Evolutionary conservation across 345 rosid species (phyloP).

Genomic region (Toxicodendron radicans): DNA sequence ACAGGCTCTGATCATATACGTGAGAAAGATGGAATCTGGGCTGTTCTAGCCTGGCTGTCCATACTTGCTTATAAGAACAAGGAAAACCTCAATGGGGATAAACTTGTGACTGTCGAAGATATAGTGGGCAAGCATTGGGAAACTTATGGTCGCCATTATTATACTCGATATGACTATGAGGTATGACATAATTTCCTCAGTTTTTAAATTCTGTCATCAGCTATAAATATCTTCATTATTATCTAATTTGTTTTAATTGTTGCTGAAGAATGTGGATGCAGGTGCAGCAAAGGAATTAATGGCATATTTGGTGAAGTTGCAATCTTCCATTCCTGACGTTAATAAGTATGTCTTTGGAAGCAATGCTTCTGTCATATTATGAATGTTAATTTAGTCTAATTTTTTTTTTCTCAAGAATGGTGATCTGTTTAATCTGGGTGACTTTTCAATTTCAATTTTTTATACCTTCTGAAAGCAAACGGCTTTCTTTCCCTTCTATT

Average conservation of each 20-base stretch:
- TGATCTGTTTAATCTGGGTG: not conserved
- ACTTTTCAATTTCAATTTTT: not conserved
- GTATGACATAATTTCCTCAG: conserved; percentile 34
- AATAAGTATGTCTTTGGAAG: conserved; percentile 54
- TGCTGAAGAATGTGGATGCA: conserved; percentile 86
- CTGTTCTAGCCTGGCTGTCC: conserved; percentile 97
- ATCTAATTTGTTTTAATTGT: conserved; percentile 30
- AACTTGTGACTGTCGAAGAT: conserved; percentile 90
- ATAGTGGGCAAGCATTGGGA: conserved; percentile 92
- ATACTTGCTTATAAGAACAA: conserved; percentile 86
- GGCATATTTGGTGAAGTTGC: conserved; percentile 80
- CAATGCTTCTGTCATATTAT: not conserved
- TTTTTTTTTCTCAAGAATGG: not conserved
- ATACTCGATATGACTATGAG: conserved; percentile 98
- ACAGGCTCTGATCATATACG: conserved; percentile 97
- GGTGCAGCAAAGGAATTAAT: conserved; percentile 87
- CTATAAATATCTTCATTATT: conserved; percentile 14
- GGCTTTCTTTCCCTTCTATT: not conserved
- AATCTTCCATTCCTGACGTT: conserved; percentile 74
- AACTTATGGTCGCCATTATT: conserved; percentile 90
- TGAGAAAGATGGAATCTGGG: conserved; percentile 99
- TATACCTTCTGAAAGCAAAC: not conserved
- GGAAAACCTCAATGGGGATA: conserved; percentile 60
- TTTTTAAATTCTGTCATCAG: not conserved
- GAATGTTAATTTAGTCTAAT: not conserved